Evolutionary conservation across 257 asterid genomes (phyloP).

Genomic region (Nicotiana tomentosiformis): DNA sequence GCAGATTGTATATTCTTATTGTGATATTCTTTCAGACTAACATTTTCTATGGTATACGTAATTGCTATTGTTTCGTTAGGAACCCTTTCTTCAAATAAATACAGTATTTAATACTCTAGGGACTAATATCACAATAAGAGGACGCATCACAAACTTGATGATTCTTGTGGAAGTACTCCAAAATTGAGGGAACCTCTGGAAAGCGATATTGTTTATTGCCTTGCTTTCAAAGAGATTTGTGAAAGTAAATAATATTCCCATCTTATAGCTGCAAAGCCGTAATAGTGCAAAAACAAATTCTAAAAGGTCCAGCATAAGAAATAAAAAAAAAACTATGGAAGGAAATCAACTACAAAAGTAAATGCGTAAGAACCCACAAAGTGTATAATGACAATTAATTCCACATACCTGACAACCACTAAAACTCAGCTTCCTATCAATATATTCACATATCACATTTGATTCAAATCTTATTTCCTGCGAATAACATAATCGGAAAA

Average conservation of each 20-base stretch:
- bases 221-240: slow-evolving; percentile 39
- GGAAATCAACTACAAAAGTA: neutral
- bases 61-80: too few relatives aligned
- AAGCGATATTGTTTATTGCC: slow-evolving; percentile 38
- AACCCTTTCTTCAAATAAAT: too few relatives aligned
- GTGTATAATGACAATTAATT: neutral
- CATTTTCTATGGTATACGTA: too few relatives aligned
- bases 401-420: slow-evolving; percentile 44
- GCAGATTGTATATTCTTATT: too few relatives aligned
- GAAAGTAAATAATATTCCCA: slow-evolving; percentile 73
- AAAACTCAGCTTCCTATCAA: slow-evolving; percentile 49
- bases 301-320: neutral
- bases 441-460: slow-evolving; percentile 58
- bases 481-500: neutral
- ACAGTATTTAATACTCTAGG: neutral
- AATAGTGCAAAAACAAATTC: slow-evolving; percentile 1
- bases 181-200: slow-evolving; percentile 55
- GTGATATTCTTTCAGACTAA: too few relatives aligned
- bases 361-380: neutral
- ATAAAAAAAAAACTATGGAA: neutral
- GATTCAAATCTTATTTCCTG: slow-evolving; percentile 76
- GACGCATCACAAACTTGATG: slow-evolving; percentile 40
- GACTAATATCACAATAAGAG: neutral
- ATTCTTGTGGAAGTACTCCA: slow-evolving; percentile 55
- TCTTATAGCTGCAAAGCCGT: slow-evolving; percentile 50